These are phyloP conservation scores for Salinomyces thailandicus DNA, from an alignment of 2,329 filamentous ascomycete species.

Conservation along the genomic window DNA sequence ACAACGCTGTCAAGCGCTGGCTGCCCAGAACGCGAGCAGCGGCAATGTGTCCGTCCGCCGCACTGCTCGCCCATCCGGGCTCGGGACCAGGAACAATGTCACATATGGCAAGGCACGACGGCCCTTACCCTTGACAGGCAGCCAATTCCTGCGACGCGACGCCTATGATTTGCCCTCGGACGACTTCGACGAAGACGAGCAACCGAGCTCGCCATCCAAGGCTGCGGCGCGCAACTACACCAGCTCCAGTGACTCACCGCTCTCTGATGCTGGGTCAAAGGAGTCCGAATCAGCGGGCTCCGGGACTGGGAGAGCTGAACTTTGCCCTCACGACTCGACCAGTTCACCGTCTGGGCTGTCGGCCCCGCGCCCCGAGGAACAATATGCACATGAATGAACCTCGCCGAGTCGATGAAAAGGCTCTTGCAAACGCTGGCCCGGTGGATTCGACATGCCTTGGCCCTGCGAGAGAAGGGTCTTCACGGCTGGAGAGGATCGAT, in stretches of 20 bases:
- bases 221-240: conserved; percentile 6
- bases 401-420: too few species aligned
- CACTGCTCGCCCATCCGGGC: too few species aligned
- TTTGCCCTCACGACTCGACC: too few species aligned
- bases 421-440: too few species aligned
- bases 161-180: conserved; percentile 11
- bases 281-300: too few species aligned
- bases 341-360: too few species aligned
- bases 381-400: too few species aligned
- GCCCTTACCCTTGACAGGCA: conserved; percentile 14
- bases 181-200: conserved; percentile 4
- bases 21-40: not conserved
- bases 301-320: too few species aligned
- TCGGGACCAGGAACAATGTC: conserved; percentile 1
- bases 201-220: not conserved
- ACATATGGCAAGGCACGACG: conserved; percentile 15
- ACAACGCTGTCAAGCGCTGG: not conserved
- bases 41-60: not conserved
- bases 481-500: not conserved
- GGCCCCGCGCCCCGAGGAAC: too few species aligned
- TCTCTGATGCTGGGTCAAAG: conserved; percentile 17
- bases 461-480: too few species aligned
- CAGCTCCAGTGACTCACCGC: conserved; percentile 16
- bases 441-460: too few species aligned
- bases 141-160: conserved; percentile 11